A percentile compares a stretch with the other conserved stretches of the same genome.
These are phyloP conservation scores for Naganishia sp. DNA, from an alignment of 1,284 basidiomycete species.

Conservation along the genomic window DNA sequence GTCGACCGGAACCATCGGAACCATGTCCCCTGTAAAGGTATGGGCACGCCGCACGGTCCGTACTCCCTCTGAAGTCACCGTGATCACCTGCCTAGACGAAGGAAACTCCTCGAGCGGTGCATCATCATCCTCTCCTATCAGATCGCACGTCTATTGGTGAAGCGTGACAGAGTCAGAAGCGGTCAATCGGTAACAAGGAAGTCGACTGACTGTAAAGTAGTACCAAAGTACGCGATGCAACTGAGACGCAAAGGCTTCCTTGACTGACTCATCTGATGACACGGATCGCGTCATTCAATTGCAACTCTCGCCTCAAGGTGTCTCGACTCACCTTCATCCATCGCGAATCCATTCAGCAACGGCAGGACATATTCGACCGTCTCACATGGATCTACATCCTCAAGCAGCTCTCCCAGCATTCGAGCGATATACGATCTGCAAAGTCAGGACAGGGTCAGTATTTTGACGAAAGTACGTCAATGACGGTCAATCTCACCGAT, in stretches of 20 bases:
- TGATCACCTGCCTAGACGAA: constrained; percentile 8
- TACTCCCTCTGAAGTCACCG: constrained; percentile 47
- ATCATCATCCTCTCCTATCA: constrained; percentile 18
- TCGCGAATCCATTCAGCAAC: constrained; percentile 78
- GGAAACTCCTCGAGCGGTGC: constrained; percentile 20
- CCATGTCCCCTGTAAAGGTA: constrained; percentile 27
- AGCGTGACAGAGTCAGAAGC: neutral
- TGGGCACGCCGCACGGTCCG: constrained; percentile 39
- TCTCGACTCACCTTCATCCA: constrained; percentile 71
- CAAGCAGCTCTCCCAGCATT: constrained; percentile 70
- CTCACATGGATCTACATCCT: constrained; percentile 78
- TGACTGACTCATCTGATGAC: constrained; percentile 76
- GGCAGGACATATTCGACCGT: constrained; percentile 93
- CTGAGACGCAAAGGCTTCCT: constrained; percentile 82
- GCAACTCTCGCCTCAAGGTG: neutral
- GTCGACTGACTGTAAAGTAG: constrained; percentile 74
- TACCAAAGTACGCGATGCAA: constrained; percentile 87
- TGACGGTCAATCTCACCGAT: constrained; percentile 56
- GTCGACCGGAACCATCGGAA: constrained; percentile 3
- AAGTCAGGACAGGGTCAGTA: constrained; percentile 3
- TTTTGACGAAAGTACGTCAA: neutral
- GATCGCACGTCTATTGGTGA: constrained; percentile 20
- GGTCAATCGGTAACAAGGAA: neutral
- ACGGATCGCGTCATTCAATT: constrained; percentile 26
- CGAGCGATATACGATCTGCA: constrained; percentile 75